phyloP scores from a whole-genome alignment of 805 yeast species.

The Lipomyces orientalis region DNA sequence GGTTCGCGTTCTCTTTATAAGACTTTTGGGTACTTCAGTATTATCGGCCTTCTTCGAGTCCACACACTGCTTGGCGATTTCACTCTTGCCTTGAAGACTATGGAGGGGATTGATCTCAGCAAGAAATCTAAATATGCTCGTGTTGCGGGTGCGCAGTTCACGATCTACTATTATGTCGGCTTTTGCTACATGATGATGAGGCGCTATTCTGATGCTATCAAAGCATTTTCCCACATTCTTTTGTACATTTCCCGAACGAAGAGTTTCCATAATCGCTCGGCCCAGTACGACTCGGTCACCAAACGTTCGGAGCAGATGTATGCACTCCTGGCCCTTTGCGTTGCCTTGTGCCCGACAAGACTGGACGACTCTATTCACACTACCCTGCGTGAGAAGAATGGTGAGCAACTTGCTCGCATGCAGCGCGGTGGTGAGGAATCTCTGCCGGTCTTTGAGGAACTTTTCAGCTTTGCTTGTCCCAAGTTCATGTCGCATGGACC shows the following conservation, averaged over 20 bases:
- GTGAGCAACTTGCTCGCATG: constrained; percentile 53
- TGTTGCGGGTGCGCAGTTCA: constrained; percentile 57
- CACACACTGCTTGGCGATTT: constrained; percentile 59
- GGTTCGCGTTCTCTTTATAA: constrained; percentile 53
- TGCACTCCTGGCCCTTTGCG: constrained; percentile 54
- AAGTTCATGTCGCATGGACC: constrained; percentile 54
- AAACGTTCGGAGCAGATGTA: constrained; percentile 59
- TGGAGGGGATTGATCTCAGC: constrained; percentile 55
- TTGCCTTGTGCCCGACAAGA: constrained; percentile 55
- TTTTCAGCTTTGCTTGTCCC: constrained; percentile 56
- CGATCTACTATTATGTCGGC: constrained; percentile 59
- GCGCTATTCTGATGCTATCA: constrained; percentile 58
- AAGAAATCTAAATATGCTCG: constrained; percentile 55
- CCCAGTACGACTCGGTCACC: constrained; percentile 55
- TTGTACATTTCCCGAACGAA: constrained; percentile 55
- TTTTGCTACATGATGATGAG: constrained; percentile 58
- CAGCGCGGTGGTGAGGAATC: constrained; percentile 53
- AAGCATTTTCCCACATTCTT: constrained; percentile 55
- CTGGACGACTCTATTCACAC: constrained; percentile 53
- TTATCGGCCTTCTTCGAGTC: constrained; percentile 57
- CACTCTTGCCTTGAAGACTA: constrained; percentile 55
- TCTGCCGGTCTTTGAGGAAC: constrained; percentile 52
- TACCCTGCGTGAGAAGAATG: constrained; percentile 55
- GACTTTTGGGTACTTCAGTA: constrained; percentile 55
- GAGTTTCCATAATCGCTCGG: constrained; percentile 49